Evolutionary conservation across 257 asterid species (phyloP).

Genomic region (Prunella vulgaris): DNA sequence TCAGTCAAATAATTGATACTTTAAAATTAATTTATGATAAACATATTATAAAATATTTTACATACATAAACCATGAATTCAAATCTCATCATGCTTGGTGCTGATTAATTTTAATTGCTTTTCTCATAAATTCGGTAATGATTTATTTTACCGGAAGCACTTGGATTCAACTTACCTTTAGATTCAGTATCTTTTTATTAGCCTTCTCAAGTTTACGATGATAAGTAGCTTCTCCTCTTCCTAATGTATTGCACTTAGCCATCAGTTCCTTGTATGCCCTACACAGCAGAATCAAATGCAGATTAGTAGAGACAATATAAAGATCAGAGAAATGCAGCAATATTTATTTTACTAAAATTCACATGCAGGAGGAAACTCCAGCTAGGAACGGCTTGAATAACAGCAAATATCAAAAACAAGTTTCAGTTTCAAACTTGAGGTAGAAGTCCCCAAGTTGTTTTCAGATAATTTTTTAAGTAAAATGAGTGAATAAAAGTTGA

Average conservation of each 20-base stretch:
- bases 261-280: constrained; percentile 96
- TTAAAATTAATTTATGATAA: too few species aligned
- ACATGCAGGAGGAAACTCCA: not conserved
- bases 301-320: not conserved
- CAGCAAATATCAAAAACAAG: not conserved
- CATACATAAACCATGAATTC: too few species aligned
- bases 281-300: constrained; percentile 18
- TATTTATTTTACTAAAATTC: not conserved
- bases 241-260: constrained; percentile 77
- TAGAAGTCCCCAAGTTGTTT: not conserved
- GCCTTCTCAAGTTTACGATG: constrained; percentile 74
- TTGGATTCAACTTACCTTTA: constrained; percentile 49
- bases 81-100: too few species aligned
- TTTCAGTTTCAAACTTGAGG: not conserved
- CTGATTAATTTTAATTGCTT: too few species aligned
- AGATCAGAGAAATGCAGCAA: not conserved
- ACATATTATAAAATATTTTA: too few species aligned
- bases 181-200: constrained; percentile 59
- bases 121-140: too few species aligned
- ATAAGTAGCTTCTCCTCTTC: constrained; percentile 88
- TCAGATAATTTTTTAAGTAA: not conserved
- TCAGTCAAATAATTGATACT: too few species aligned
- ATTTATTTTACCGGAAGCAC: too few species aligned
- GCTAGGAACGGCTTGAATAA: not conserved
- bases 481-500: not conserved